Conservation (phyloP, 768 basidiomycete genomes). For the Kwoniella shandongensis region DNA sequence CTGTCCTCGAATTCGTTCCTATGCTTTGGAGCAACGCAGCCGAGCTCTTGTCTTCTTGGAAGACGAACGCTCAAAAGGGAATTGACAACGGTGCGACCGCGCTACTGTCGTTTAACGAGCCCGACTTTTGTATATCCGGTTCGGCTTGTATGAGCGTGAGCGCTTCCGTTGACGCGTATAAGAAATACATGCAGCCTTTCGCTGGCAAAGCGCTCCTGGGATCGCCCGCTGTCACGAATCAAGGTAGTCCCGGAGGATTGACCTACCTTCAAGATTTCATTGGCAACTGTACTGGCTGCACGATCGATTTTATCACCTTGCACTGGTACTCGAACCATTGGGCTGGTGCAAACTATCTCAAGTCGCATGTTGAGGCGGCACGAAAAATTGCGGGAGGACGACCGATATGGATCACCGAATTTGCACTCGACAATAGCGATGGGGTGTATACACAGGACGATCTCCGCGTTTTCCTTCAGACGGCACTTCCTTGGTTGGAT, state of each 20-base stretch:
- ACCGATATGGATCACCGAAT: slow-evolving; percentile 5
- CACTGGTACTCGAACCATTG: slow-evolving; percentile 5
- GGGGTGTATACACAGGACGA: slow-evolving; percentile 2
- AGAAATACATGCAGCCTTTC: slow-evolving; percentile 5
- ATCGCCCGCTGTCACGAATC: slow-evolving; percentile 2
- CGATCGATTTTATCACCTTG: slow-evolving; percentile 2
- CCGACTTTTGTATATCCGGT: not conserved
- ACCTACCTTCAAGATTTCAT: slow-evolving; percentile 2
- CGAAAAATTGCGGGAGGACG: not conserved
- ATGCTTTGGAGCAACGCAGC: not conserved
- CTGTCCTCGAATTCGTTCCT: not conserved
- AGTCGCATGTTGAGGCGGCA: not conserved
- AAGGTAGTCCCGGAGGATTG: not conserved
- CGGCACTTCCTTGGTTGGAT: not conserved
- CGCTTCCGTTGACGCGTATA: not conserved
- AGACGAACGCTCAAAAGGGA: not conserved
- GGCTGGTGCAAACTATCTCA: slow-evolving; percentile 2
- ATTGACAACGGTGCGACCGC: slow-evolving; percentile 6
- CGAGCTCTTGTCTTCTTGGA: not conserved
- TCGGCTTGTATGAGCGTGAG: slow-evolving; percentile 4
- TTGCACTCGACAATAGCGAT: slow-evolving; percentile 1
- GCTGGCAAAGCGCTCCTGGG: slow-evolving; percentile 2
- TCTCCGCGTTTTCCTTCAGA: not conserved
- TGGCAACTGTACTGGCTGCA: slow-evolving; percentile 2
- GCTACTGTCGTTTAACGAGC: slow-evolving; percentile 1